These are phyloP conservation scores for Daedaleopsis sinensis DNA, from an alignment of 768 basidiomycete genomes.

Conservation along the genomic window DNA sequence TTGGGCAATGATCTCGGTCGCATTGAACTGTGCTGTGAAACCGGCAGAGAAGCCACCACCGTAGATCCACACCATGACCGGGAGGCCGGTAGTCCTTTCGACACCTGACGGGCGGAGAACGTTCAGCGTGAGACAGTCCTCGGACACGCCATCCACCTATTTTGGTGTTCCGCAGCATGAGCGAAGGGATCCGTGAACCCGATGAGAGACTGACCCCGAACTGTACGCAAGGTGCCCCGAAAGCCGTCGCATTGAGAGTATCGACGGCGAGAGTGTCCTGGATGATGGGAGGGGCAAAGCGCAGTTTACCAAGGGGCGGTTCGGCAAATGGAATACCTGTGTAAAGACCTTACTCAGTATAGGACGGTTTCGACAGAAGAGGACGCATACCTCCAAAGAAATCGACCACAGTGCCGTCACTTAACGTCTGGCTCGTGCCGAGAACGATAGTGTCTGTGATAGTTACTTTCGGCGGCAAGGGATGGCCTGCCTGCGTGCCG, in stretches of 20 bases:
- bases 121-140: conserved; percentile 54
- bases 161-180: conserved; percentile 21
- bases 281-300: conserved; percentile 31
- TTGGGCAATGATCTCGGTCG: neutral
- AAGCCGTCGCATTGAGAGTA: conserved; percentile 23
- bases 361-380: too few species aligned
- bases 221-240: conserved; percentile 30
- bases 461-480: conserved; percentile 15
- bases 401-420: conserved; percentile 28
- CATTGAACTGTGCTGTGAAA: neutral
- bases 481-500: too few species aligned
- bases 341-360: neutral
- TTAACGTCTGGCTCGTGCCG: conserved; percentile 17
- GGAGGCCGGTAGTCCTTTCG: conserved; percentile 30
- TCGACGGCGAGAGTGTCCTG: conserved; percentile 10
- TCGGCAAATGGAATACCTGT: conserved; percentile 40
- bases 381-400: conserved; percentile 34
- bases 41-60: conserved; percentile 40
- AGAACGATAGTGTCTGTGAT: conserved; percentile 28
- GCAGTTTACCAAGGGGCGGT: conserved; percentile 33
- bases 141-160: conserved; percentile 30
- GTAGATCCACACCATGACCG: conserved; percentile 50
- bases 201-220: conserved; percentile 32
- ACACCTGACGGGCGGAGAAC: conserved; percentile 43
- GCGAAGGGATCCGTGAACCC: neutral